Evolutionary conservation across 164 flowering plant genomes (phyloP).

Genomic region (Vitis cinerea): DNA sequence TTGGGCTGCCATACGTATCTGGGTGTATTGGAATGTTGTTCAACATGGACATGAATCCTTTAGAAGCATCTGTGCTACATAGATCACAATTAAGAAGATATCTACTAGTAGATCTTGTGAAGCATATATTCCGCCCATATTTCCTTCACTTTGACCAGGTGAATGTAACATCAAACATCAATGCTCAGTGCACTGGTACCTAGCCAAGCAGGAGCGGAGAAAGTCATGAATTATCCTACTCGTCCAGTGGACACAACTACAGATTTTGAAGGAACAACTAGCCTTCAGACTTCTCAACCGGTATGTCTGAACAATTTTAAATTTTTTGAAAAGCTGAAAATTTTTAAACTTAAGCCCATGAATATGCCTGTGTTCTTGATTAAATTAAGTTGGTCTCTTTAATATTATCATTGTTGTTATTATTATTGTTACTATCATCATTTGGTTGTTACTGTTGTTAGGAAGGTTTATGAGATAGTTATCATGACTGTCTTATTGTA

Average conservation of each 20-base stretch:
- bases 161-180: constrained; percentile 31
- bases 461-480: neutral
- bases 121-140: constrained; percentile 26
- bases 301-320: constrained; percentile 31
- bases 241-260: constrained; percentile 92
- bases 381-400: no score
- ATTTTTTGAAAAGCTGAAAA: neutral
- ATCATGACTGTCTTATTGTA: no score
- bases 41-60: no score
- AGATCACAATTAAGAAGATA: constrained; percentile 1
- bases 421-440: no score
- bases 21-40: no score
- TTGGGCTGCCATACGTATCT: no score
- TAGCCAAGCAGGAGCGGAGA: constrained; percentile 63
- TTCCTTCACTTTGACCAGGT: constrained; percentile 34
- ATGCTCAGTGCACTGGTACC: constrained; percentile 78
- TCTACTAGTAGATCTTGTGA: constrained; percentile 21
- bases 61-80: no score
- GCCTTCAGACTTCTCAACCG: constrained; percentile 80
- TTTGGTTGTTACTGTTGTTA: no score
- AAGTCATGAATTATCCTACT: constrained; percentile 77
- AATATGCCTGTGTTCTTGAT: no score
- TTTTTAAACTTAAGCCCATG: no score
- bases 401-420: no score
- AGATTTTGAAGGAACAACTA: constrained; percentile 93